These are phyloP conservation scores for Plasmodium falciparum DNA, from an alignment of 169 alveolate genomes.

Conservation along the genomic window DNA sequence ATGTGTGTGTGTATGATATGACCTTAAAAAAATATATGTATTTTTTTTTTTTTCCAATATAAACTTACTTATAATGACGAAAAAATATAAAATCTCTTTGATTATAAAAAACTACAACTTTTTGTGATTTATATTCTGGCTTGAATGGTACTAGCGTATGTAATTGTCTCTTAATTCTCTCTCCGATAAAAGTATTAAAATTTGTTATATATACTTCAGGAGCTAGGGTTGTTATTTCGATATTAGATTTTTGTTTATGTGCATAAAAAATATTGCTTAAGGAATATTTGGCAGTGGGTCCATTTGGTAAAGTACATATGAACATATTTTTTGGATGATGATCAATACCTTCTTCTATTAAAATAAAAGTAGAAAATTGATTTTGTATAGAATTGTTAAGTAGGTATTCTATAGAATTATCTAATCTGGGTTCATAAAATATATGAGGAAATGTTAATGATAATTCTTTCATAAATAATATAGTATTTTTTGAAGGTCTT, in stretches of 20 bases:
- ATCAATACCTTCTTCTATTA: slow-evolving; percentile 91
- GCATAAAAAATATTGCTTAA: slow-evolving; percentile 89
- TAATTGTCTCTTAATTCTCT: slow-evolving; percentile 97
- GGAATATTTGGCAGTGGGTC: slow-evolving; percentile 95
- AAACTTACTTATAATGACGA: slow-evolving; percentile 96
- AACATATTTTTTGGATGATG: slow-evolving; percentile 91
- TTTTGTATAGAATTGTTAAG: slow-evolving; percentile 90
- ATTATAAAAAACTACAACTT: slow-evolving; percentile 98
- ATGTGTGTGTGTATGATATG: neutral
- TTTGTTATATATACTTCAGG: slow-evolving; percentile 98
- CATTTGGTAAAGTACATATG: slow-evolving; percentile 93
- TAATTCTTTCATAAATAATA: slow-evolving; percentile 92
- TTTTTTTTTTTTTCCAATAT: neutral
- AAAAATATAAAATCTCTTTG: slow-evolving; percentile 99
- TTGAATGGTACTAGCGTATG: slow-evolving; percentile 96
- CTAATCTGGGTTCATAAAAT: slow-evolving; percentile 92
- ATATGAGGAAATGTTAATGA: slow-evolving; percentile 91
- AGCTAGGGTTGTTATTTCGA: slow-evolving; percentile 90
- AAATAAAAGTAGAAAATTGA: slow-evolving; percentile 91
- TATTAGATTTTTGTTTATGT: slow-evolving; percentile 91
- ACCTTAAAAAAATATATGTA: neutral
- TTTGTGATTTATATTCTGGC: slow-evolving; percentile 97
- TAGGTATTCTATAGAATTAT: slow-evolving; percentile 82
- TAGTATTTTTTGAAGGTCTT: slow-evolving; percentile 89
- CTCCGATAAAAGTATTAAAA: slow-evolving; percentile 97